These are phyloP conservation scores for Talaromyces sp. DNA, from an alignment of 2,329 filamentous ascomycete genomes.

Conservation along the genomic window DNA sequence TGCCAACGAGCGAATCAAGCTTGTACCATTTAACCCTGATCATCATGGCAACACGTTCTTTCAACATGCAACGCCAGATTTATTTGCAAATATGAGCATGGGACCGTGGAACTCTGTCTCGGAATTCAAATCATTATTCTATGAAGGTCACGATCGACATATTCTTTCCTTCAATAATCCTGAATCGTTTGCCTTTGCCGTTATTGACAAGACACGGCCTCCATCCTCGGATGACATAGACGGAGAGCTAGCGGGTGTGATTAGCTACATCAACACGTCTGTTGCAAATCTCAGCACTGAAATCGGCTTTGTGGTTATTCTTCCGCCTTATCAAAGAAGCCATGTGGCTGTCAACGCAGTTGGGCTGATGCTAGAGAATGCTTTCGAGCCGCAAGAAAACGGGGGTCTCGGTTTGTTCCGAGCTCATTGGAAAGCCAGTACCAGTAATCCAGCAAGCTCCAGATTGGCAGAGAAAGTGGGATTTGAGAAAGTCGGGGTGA, in stretches of 20 bases:
- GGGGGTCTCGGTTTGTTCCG: slow-evolving; percentile 17
- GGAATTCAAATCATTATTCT: slow-evolving; percentile 14
- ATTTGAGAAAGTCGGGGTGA: slow-evolving; percentile 17
- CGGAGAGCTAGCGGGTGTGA: slow-evolving; percentile 20
- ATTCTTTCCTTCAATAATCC: slow-evolving; percentile 22
- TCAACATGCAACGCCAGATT: slow-evolving; percentile 9
- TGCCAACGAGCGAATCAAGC: slow-evolving; percentile 24
- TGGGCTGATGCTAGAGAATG: slow-evolving; percentile 17
- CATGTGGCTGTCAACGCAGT: slow-evolving; percentile 19
- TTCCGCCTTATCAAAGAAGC: slow-evolving; percentile 22
- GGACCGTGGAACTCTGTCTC: slow-evolving; percentile 6
- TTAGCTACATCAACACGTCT: slow-evolving; percentile 20
- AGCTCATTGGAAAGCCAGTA: slow-evolving; percentile 19
- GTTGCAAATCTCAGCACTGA: slow-evolving; percentile 12
- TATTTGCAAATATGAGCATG: slow-evolving; percentile 19
- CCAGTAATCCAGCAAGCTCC: slow-evolving; percentile 18
- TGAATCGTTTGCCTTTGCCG: slow-evolving; percentile 19
- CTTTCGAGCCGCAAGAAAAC: slow-evolving; percentile 1
- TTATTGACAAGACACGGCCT: slow-evolving; percentile 21
- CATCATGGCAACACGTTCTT: slow-evolving; percentile 17
- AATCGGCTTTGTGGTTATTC: slow-evolving; percentile 22
- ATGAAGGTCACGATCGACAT: neutral
- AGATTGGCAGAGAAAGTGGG: slow-evolving; percentile 22
- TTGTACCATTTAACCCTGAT: slow-evolving; percentile 22
- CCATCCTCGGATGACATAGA: slow-evolving; percentile 18